A percentile compares a stretch with the other conserved stretches of the same genome.
phyloP scores from a whole-genome alignment of 371 early-diverging fungal genomes.

The Rhizopus delemar region DNA sequence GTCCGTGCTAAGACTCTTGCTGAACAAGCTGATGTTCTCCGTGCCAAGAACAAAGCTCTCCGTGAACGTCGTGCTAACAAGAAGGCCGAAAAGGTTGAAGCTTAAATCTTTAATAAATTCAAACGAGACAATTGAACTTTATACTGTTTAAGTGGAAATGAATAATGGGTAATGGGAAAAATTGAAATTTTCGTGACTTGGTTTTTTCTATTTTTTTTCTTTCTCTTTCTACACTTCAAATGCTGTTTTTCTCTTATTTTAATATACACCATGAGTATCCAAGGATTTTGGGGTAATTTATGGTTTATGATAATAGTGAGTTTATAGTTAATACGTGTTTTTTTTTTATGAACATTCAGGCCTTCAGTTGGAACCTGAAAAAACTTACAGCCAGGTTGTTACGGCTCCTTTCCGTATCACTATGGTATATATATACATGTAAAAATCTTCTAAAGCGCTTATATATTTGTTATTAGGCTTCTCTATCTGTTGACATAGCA shows the following conservation, averaged over 20 bases:
- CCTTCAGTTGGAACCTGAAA: slow-evolving; percentile 63
- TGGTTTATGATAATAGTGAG: too few species aligned
- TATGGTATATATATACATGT: slow-evolving; percentile 50
- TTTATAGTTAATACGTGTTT: too few species aligned
- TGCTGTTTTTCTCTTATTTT: background rate
- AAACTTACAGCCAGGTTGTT: slow-evolving; percentile 73
- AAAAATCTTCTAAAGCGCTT: background rate
- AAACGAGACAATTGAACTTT: too few species aligned
- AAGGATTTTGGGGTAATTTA: slow-evolving; percentile 53
- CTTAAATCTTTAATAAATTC: background rate
- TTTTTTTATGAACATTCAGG: slow-evolving; percentile 22
- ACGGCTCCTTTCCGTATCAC: slow-evolving; percentile 75
- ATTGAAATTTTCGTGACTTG: slow-evolving; percentile 5
- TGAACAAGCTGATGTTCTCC: slow-evolving; percentile 99
- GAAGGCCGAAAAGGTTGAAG: slow-evolving; percentile 70
- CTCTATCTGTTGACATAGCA: slow-evolving; percentile 62
- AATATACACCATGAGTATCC: slow-evolving; percentile 27
- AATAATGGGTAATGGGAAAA: too few species aligned
- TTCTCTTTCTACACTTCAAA: background rate
- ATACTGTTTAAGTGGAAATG: too few species aligned
- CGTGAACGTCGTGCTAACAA: slow-evolving; percentile 92
- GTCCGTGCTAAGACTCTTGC: slow-evolving; percentile 91
- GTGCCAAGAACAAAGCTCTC: slow-evolving; percentile 94
- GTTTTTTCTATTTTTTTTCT: slow-evolving; percentile 9
- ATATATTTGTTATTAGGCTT: slow-evolving; percentile 58